Percentiles rank a stretch among this genome's conserved stretches.
Evolutionary conservation across 1,284 basidiomycete genomes (phyloP).

Genomic region (Pholiota adiposa): DNA sequence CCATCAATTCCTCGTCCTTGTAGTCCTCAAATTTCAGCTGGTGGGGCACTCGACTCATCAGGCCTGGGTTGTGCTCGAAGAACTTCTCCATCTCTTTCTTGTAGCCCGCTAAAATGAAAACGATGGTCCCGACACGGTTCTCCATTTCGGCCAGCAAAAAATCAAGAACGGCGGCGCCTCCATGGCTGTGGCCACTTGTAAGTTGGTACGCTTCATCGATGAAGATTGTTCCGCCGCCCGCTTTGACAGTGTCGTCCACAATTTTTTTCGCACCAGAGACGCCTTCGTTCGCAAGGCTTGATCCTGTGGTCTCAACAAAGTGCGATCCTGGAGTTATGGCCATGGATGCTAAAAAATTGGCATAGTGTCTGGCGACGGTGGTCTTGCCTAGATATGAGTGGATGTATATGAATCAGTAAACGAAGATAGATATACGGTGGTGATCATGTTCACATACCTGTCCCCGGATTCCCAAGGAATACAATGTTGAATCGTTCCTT

Average conservation of each 20-base stretch:
- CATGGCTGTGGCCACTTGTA: slow-evolving; percentile 45
- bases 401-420: no score
- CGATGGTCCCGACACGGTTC: slow-evolving; percentile 63
- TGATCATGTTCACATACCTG: no score
- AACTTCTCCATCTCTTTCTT: slow-evolving; percentile 74
- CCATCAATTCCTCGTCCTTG: slow-evolving; percentile 52
- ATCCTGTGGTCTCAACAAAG: slow-evolving; percentile 67
- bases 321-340: slow-evolving; percentile 53
- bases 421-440: no score
- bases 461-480: slow-evolving; percentile 63
- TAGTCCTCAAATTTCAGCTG: slow-evolving; percentile 66
- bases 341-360: slow-evolving; percentile 59
- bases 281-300: slow-evolving; percentile 60
- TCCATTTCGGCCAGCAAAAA: slow-evolving; percentile 75
- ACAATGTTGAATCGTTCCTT: slow-evolving; percentile 55
- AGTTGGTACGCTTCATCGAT: slow-evolving; percentile 74
- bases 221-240: slow-evolving; percentile 66
- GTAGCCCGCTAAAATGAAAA: slow-evolving; percentile 74
- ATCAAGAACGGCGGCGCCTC: slow-evolving; percentile 62
- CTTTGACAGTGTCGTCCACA: slow-evolving; percentile 49
- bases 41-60: slow-evolving; percentile 66
- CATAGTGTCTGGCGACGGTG: slow-evolving; percentile 63
- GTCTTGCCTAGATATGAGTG: no score
- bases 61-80: slow-evolving; percentile 73
- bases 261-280: slow-evolving; percentile 53